A percentile compares a stretch with the other conserved stretches of the same genome.
Evolutionary conservation across 371 early-diverging fungal species (phyloP).

Genomic region (Phascolomyces articulosus): DNA sequence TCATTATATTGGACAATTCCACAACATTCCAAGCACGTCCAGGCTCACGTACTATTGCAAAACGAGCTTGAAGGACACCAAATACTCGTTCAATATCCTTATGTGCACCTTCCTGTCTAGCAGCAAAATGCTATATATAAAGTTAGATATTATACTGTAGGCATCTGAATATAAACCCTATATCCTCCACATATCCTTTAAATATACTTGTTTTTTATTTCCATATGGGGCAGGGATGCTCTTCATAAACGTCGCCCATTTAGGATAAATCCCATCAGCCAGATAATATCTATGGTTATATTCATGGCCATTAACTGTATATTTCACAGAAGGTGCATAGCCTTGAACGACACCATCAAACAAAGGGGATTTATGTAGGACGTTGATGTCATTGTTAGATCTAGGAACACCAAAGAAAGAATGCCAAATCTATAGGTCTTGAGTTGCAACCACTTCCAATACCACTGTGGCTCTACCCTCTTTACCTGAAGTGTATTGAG

Average conservation of each 20-base stretch:
- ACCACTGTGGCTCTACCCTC: neutral
- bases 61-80: slow-evolving; percentile 3
- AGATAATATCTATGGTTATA: neutral
- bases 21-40: neutral
- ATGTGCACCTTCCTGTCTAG: neutral
- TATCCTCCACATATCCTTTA: neutral
- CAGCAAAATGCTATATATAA: neutral
- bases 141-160: neutral
- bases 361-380: neutral
- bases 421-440: slow-evolving; percentile 2
- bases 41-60: neutral
- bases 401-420: slow-evolving; percentile 3
- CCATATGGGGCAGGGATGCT: neutral
- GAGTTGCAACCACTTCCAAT: neutral
- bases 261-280: slow-evolving; percentile 5
- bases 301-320: neutral
- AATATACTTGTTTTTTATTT: neutral
- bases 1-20: neutral
- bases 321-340: neutral
- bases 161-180: neutral
- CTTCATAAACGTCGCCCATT: neutral
- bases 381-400: slow-evolving; percentile 1
- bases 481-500: neutral
- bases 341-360: neutral
- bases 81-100: slow-evolving; percentile 5